Evolutionary conservation across 2,329 filamentous ascomycete species (phyloP), one percentile per base, ranked within the genome.

Genomic region (Trichoderma sp.): DNA sequence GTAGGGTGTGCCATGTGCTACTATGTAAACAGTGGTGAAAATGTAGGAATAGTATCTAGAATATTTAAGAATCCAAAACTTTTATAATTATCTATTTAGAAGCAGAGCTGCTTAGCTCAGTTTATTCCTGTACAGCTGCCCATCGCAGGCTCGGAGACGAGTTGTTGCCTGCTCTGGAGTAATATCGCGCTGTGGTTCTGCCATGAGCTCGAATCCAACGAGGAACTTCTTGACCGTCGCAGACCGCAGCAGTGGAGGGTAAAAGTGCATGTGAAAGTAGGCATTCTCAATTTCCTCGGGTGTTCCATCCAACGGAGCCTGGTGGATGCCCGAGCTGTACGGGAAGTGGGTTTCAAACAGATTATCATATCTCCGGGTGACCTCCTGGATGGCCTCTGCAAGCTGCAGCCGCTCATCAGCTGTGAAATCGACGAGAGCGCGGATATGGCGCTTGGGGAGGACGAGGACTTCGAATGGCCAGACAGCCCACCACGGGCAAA

Each of bases 381-480:
- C 90, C 82, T 98, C 94, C 47, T 95, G 90, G 64, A 99, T 91
- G 1, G 91, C 90, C 79, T 97, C 93, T 15, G 96, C 94, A 73
- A 98, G 89, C 64, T 91, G 86, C 26, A 87, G 80, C 75, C 91
- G 90, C 82, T 98, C 95, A 30, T 86, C 82, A 11, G 87, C 86
- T 64, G 87, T 88, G 47, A 99, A 86, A 80, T 99, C 95, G 18
- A 97, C 90, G 60, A 99, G 86, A 1, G 92, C 92, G 56, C 94
- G 90, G 75, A 95, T 92, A 80, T 98, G 95, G 73, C 90, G 86
- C 83, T 94, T 97, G 73, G 93, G 90, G 34, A 98, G 86, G 73
- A 99, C 88, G 85, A 99, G 92, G 61, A 95, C 92, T 84, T 99
- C 96, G 74, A 98, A 99, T 0, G 96, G 96, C 96, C 96, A 99